Evolutionary conservation across 1,139 yeast species (phyloP).

Genomic region (Blastobotrys ciferrii): DNA sequence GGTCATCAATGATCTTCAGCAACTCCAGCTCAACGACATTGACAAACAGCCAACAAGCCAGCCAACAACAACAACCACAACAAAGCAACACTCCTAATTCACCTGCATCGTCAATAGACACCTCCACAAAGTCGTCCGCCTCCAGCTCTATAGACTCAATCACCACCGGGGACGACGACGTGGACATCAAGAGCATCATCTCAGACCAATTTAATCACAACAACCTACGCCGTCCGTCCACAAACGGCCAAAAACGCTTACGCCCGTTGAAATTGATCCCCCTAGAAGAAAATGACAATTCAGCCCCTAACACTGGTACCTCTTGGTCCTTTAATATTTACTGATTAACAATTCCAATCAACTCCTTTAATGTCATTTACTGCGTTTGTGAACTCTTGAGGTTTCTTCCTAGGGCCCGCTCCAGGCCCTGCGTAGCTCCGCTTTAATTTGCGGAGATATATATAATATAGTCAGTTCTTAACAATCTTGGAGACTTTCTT

Average conservation of each 20-base stretch:
- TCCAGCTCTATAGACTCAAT: slow-evolving; percentile 7
- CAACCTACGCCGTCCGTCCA: slow-evolving; percentile 15
- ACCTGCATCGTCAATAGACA: slow-evolving; percentile 11
- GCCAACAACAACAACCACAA: background rate
- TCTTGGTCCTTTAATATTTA: slow-evolving; percentile 16
- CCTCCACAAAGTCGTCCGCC: slow-evolving; percentile 2
- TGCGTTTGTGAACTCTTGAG: too few species aligned
- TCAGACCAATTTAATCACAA: slow-evolving; percentile 3
- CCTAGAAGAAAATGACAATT: slow-evolving; percentile 9
- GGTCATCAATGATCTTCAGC: slow-evolving; percentile 19
- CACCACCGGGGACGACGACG: slow-evolving; percentile 1
- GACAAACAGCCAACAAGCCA: background rate
- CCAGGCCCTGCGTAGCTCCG: too few species aligned
- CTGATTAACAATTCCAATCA: background rate
- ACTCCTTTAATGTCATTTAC: too few species aligned
- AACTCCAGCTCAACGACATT: background rate
- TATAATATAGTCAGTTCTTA: too few species aligned
- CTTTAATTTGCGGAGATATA: too few species aligned
- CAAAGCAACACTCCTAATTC: slow-evolving; percentile 9
- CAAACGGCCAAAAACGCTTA: slow-evolving; percentile 23
- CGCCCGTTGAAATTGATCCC: slow-evolving; percentile 22
- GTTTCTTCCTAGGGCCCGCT: too few species aligned
- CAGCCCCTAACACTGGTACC: slow-evolving; percentile 12
- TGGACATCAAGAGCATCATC: slow-evolving; percentile 6
- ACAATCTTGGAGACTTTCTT: too few species aligned